phyloP scores from a whole-genome alignment of 345 rosid genomes.

The Hibiscus tridactylites region DNA sequence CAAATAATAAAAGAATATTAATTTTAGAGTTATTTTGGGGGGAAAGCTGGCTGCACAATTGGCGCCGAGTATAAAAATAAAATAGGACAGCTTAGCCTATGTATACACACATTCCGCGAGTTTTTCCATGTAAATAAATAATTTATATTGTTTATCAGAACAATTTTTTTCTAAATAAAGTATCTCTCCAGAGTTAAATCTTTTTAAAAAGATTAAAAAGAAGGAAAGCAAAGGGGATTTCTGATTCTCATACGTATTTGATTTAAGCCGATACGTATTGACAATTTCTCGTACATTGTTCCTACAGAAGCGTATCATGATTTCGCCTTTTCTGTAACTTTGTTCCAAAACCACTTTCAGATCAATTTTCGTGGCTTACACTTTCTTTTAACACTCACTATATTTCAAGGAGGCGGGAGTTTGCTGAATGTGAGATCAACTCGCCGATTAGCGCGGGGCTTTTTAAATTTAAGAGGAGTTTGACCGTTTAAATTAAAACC shows the following conservation, averaged over 20 bases:
- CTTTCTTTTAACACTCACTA: not conserved
- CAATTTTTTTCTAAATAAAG: not conserved
- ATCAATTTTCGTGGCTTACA: not conserved
- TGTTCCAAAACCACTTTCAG: not conserved
- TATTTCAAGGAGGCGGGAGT: not conserved
- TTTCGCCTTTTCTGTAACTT: not conserved
- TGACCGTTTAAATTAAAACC: conserved; percentile 13
- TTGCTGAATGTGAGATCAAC: not conserved
- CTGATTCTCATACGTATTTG: not conserved
- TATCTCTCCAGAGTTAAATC: not conserved
- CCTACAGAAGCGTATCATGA: conserved; percentile 1
- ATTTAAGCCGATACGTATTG: not conserved
- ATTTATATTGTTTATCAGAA: not conserved
- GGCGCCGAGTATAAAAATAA: conserved; percentile 11
- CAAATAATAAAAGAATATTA: not conserved
- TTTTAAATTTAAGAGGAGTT: not conserved
- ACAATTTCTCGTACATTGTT: not conserved
- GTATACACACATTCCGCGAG: not conserved
- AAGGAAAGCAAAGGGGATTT: not conserved
- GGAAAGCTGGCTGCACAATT: conserved; percentile 4
- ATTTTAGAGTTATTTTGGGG: not conserved
- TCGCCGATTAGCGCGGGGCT: not conserved
- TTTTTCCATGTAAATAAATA: conserved; percentile 4
- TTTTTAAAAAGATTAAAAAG: not conserved
- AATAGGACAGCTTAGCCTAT: not conserved